Conservation (phyloP, 306 rosid genomes). For the Quillaja saponaria region DNA sequence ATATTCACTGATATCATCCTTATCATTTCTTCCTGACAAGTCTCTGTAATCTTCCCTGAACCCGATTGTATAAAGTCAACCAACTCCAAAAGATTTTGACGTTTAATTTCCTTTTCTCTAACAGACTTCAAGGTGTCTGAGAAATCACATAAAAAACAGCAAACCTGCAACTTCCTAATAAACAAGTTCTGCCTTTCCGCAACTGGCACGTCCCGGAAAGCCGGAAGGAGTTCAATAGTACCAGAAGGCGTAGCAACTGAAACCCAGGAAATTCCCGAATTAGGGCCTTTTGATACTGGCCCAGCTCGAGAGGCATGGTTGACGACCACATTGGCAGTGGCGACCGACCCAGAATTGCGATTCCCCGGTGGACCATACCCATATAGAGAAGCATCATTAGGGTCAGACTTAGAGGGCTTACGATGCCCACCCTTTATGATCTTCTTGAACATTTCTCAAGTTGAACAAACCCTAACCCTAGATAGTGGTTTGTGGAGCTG, state of each 20-base stretch:
- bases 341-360: conserved; percentile 44
- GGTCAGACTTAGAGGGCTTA: conserved; percentile 87
- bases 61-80: conserved; percentile 91
- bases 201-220: conserved; percentile 66
- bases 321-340: conserved; percentile 54
- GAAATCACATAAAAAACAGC: conserved; percentile 73
- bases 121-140: conserved; percentile 68
- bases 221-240: conserved; percentile 62
- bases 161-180: conserved; percentile 62
- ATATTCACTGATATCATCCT: conserved; percentile 80
- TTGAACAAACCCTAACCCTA: conserved; percentile 61
- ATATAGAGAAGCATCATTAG: conserved; percentile 51
- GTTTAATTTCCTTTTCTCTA: conserved; percentile 86
- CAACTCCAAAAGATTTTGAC: conserved; percentile 76
- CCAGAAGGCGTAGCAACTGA: conserved; percentile 49
- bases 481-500: conserved; percentile 17
- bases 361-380: conserved; percentile 41
- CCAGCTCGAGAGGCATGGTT: conserved; percentile 77
- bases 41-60: conserved; percentile 80
- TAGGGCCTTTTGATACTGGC: conserved; percentile 29
- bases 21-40: conserved; percentile 89
- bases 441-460: conserved; percentile 70
- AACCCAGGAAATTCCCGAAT: conserved; percentile 4
- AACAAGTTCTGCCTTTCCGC: conserved; percentile 69
- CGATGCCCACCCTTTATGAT: conserved; percentile 78